Base-by-base conservation (phyloP, 129 eudicot species). In the Kitagawia praeruptora region DNA sequence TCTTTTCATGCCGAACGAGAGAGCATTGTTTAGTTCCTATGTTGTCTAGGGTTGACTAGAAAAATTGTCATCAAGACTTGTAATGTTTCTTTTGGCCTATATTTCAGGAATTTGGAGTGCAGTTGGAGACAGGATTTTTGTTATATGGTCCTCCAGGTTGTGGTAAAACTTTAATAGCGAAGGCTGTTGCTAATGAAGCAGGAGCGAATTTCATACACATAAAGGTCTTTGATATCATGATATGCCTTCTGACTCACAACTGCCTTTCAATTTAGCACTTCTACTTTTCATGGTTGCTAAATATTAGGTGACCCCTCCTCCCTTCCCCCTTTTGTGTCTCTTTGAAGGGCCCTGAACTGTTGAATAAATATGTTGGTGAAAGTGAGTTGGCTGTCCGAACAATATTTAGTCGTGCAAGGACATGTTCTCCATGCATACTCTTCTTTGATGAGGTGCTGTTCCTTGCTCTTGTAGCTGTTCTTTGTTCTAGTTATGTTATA, bases 121-220 rank as follows among this genome's bases (percentile, higher is more conserved):
- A 89, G 81, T 67, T 86, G 27, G 96, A 89, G 86, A 87, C 94
- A 0, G 97, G 96, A 39, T 88, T 91, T 86, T 84, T 93, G 88
- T 96, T 93, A 27, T 91, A 91, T 73, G 98, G 98, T 54, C 98
- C 98, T 78, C 98, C 98, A 39, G 98, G 98, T 70, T 93, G 98
- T 75, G 98, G 98, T 40, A 94, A 94, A 85, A 92, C 97, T 54
- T 85, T 92, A 75, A 94, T 94, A 79, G 96, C 98, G 73, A 89
- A 91, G 84, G 98, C 98, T 70, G 96, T 93, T 78, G 98, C 98
- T 77, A 93, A 88, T 80, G 98, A 91, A 87, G 97, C 98, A 7
- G 97, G 98, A 79, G 97, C 97, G 31, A 95, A 89, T 81, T 92
- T 95, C 78, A 95, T 95, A 86, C 94, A 95, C 80, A 85, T 95